phyloP scores from a whole-genome alignment of 1,139 yeast species.

The Yamadazyma trypodendri region DNA sequence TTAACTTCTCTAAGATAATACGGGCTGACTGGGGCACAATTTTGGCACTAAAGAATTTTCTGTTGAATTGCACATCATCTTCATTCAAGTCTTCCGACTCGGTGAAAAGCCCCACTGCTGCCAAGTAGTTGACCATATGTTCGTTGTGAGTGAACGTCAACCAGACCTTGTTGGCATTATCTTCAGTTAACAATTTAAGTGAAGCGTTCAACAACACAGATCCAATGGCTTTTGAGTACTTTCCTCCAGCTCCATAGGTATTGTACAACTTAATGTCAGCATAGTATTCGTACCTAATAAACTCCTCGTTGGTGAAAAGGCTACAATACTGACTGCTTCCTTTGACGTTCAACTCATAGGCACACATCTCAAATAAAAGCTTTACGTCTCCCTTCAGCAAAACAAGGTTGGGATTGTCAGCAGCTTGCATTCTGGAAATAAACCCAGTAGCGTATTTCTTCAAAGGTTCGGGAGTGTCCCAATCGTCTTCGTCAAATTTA shows the following conservation, averaged over 20 bases:
- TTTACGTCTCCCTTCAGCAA: slow-evolving; percentile 41
- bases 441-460: slow-evolving; percentile 19
- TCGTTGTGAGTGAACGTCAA: slow-evolving; percentile 61
- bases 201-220: slow-evolving; percentile 52
- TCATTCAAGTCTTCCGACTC: slow-evolving; percentile 19
- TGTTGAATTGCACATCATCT: slow-evolving; percentile 34
- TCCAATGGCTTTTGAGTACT: slow-evolving; percentile 42
- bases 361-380: slow-evolving; percentile 45
- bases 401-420: slow-evolving; percentile 33
- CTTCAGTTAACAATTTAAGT: slow-evolving; percentile 37
- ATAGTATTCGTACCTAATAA: slow-evolving; percentile 40
- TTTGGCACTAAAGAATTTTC: slow-evolving; percentile 45
- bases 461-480: slow-evolving; percentile 8
- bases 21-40: slow-evolving; percentile 60
- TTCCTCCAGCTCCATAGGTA: slow-evolving; percentile 50
- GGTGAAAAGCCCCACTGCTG: slow-evolving; percentile 49
- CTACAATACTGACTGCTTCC: slow-evolving; percentile 51
- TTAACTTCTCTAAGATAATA: slow-evolving; percentile 46
- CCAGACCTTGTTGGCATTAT: slow-evolving; percentile 30
- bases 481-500: slow-evolving; percentile 10
- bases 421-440: slow-evolving; percentile 35
- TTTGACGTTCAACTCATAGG: slow-evolving; percentile 52
- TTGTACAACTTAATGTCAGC: slow-evolving; percentile 47
- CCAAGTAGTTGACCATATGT: slow-evolving; percentile 48
- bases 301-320: slow-evolving; percentile 51